These are phyloP conservation scores for Skeletonema costatum DNA, from an alignment of 108 stramenopile genomes.

Conservation along the genomic window DNA sequence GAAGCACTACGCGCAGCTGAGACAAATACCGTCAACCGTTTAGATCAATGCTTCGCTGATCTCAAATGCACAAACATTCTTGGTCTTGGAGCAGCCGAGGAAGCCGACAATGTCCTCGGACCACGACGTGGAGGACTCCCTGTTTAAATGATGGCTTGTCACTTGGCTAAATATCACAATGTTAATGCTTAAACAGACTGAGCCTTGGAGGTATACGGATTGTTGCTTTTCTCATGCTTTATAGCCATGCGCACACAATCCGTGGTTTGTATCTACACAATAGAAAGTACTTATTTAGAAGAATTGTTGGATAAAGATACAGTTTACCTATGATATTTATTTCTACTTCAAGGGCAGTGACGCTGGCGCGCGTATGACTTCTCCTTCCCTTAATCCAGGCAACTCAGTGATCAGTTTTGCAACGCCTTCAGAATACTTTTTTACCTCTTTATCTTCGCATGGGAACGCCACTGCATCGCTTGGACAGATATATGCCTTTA, in stretches of 20 bases:
- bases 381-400: conserved; percentile 43
- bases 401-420: conserved; percentile 42
- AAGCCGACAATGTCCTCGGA: conserved; percentile 72
- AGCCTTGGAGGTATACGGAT: neutral
- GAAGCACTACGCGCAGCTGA: conserved; percentile 93
- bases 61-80: conserved; percentile 89
- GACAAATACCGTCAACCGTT: conserved; percentile 82
- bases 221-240: neutral
- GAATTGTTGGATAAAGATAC: neutral
- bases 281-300: neutral
- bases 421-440: conserved; percentile 37
- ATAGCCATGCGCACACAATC: neutral
- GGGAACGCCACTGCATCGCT: conserved; percentile 37
- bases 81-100: conserved; percentile 61
- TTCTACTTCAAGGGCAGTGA: conserved; percentile 42
- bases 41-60: conserved; percentile 82
- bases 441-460: conserved; percentile 36
- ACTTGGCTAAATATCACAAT: neutral
- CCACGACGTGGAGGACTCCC: conserved; percentile 89
- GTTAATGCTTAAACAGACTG: neutral
- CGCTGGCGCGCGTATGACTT: conserved; percentile 43
- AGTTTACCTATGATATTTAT: neutral
- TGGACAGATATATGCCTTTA: conserved; percentile 42
- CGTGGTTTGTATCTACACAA: conserved; percentile 1
- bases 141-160: conserved; percentile 49